Conservation (phyloP, 768 basidiomycete species). For the Psilocybe cyanescens region DNA sequence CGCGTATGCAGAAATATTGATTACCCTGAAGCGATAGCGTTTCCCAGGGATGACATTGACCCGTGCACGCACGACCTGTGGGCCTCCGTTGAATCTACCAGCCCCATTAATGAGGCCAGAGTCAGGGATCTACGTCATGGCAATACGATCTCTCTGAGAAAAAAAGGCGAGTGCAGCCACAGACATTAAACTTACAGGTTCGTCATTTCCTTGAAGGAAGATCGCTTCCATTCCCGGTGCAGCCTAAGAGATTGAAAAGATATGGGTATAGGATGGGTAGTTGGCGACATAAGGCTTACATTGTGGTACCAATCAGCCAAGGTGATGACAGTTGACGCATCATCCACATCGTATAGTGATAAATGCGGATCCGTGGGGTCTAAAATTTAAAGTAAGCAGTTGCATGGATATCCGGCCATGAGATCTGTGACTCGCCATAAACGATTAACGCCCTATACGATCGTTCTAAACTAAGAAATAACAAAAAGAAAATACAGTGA, state of each 20-base stretch:
- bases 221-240: conserved; percentile 19
- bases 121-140: conserved; percentile 15
- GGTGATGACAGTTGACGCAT: conserved; percentile 25
- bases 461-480: conserved; percentile 3
- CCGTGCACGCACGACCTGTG: conserved; percentile 18
- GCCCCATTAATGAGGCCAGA: conserved; percentile 24
- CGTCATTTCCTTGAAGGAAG: conserved; percentile 21
- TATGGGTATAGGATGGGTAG: background rate
- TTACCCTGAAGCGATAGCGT: conserved; percentile 58
- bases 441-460: conserved; percentile 30
- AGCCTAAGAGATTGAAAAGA: background rate
- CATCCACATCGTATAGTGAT: conserved; percentile 22
- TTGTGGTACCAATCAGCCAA: conserved; percentile 28
- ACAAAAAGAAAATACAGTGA: background rate
- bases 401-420: background rate
- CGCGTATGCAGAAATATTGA: conserved; percentile 51
- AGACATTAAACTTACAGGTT: conserved; percentile 14
- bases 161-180: no score
- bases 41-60: conserved; percentile 43
- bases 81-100: conserved; percentile 25
- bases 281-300: background rate
- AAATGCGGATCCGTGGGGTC: conserved; percentile 25
- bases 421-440: conserved; percentile 23
- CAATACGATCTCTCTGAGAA: no score
- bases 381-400: background rate